Evolutionary conservation across 179 eudicot species (phyloP).

Genomic region (Beta lomatogona): DNA sequence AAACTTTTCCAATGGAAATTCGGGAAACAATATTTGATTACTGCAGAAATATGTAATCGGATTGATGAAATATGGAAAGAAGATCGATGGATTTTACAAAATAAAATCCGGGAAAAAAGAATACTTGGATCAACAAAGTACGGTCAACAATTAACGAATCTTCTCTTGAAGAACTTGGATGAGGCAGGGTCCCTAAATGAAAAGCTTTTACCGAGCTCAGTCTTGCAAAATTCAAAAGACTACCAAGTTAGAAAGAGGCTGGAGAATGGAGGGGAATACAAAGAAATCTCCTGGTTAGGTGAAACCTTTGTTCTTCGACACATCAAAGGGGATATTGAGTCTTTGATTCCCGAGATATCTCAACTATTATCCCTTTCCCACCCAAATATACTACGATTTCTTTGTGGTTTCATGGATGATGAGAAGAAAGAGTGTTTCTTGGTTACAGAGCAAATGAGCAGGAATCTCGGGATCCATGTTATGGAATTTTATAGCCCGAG

Average conservation of each 20-base stretch:
- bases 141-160: slow-evolving; percentile 43
- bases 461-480: slow-evolving; percentile 49
- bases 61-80: slow-evolving; percentile 61
- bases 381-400: slow-evolving; percentile 59
- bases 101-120: slow-evolving; percentile 47
- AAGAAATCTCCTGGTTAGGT: slow-evolving; percentile 79
- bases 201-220: slow-evolving; percentile 51
- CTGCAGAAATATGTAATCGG: slow-evolving; percentile 45
- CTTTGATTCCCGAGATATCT: slow-evolving; percentile 44
- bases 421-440: slow-evolving; percentile 65
- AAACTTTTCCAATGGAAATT: slow-evolving; percentile 61
- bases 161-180: slow-evolving; percentile 49
- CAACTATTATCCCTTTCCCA: slow-evolving; percentile 56
- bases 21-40: slow-evolving; percentile 59
- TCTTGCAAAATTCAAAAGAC: slow-evolving; percentile 55
- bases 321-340: slow-evolving; percentile 50
- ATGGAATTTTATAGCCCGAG: slow-evolving; percentile 54
- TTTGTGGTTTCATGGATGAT: slow-evolving; percentile 68
- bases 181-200: slow-evolving; percentile 28
- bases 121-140: slow-evolving; percentile 39
- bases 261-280: slow-evolving; percentile 61
- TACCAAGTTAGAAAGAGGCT: slow-evolving; percentile 64
- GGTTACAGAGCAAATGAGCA: slow-evolving; percentile 73
- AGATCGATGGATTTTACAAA: slow-evolving; percentile 56
- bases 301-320: slow-evolving; percentile 69